These are phyloP conservation scores for Fusarium pininemorale DNA, from an alignment of 2,329 filamentous ascomycete species.

Conservation along the genomic window DNA sequence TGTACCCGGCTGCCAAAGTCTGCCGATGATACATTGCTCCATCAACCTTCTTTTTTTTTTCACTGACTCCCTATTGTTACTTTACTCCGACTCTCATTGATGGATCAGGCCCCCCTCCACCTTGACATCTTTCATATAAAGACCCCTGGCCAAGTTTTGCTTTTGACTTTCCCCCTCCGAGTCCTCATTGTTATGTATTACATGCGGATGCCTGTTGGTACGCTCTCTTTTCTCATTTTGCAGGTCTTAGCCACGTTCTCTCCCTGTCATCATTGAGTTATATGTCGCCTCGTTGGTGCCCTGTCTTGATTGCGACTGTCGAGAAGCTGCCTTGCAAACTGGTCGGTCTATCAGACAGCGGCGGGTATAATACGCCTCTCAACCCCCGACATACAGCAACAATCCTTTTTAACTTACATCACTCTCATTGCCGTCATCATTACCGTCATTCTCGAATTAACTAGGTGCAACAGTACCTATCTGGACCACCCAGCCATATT, in stretches of 20 bases:
- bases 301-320: neutral
- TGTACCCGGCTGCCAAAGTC: slow-evolving; percentile 13
- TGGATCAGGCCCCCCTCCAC: slow-evolving; percentile 8
- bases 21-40: slow-evolving; percentile 25
- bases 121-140: slow-evolving; percentile 22
- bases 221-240: slow-evolving; percentile 29
- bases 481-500: slow-evolving; percentile 1
- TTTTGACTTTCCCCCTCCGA: slow-evolving; percentile 27
- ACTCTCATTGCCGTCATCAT: neutral
- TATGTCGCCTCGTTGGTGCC: slow-evolving; percentile 13
- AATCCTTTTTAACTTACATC: neutral
- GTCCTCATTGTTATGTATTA: neutral
- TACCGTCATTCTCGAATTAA: neutral
- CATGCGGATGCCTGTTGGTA: neutral
- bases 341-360: neutral
- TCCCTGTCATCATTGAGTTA: slow-evolving; percentile 17
- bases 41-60: slow-evolving; percentile 15
- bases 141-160: slow-evolving; percentile 29
- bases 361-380: slow-evolving; percentile 8
- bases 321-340: neutral
- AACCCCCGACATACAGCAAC: neutral
- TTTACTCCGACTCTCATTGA: slow-evolving; percentile 6
- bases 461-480: neutral
- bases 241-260: slow-evolving; percentile 25
- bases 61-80: slow-evolving; percentile 8